These are phyloP conservation scores for Flaveria linearis DNA, from an alignment of 129 eudicot species.

Conservation along the genomic window DNA sequence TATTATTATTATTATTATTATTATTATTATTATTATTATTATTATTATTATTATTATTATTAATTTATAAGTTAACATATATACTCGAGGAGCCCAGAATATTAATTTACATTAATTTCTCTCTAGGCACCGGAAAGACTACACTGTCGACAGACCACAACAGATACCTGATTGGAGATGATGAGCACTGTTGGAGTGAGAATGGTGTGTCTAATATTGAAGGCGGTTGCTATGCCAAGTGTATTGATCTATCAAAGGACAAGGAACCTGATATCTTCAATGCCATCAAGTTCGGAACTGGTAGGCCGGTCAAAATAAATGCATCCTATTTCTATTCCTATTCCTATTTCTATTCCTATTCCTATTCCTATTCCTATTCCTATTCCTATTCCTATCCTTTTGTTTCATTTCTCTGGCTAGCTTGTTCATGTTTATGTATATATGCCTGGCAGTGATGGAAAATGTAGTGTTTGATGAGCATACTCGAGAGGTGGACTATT, in stretches of 20 bases:
- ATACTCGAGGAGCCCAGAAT: no score
- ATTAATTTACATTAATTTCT: no score
- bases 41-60: no score
- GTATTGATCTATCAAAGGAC: slow-evolving; percentile 86
- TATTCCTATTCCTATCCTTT: not conserved
- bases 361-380: not conserved
- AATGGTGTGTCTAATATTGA: slow-evolving; percentile 91
- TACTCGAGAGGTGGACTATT: slow-evolving; percentile 71
- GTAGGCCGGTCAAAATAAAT: slow-evolving; percentile 30
- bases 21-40: no score
- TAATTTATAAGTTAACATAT: no score
- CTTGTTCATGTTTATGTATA: not conserved
- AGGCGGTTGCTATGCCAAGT: slow-evolving; percentile 99
- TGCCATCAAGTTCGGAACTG: slow-evolving; percentile 96
- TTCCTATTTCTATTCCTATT: no score
- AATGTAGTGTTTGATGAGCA: slow-evolving; percentile 93
- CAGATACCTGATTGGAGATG: slow-evolving; percentile 86
- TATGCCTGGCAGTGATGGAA: slow-evolving; percentile 57
- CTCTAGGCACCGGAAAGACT: slow-evolving; percentile 63
- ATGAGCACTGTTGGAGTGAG: slow-evolving; percentile 96
- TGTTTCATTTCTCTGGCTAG: not conserved
- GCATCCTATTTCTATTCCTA: no score
- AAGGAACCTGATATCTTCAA: slow-evolving; percentile 98
- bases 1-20: no score
- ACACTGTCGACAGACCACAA: slow-evolving; percentile 98